Percentiles rank a stretch among this genome's conserved stretches.
These are phyloP conservation scores for Pichia membranifaciens DNA, from an alignment of 805 yeast species.

Conservation along the genomic window DNA sequence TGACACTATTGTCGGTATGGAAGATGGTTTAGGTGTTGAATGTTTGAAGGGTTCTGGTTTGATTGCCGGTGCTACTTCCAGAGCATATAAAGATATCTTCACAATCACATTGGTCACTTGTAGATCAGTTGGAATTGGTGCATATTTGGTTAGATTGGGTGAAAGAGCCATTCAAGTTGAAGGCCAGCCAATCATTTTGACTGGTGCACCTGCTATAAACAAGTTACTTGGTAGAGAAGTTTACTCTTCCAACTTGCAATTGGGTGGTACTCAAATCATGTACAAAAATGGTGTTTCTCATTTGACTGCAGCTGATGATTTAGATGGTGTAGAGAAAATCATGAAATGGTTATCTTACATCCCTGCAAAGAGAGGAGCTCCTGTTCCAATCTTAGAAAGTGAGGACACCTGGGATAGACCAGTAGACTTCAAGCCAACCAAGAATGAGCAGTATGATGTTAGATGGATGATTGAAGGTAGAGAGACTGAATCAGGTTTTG, in stretches of 20 bases:
- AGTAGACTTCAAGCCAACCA: slow-evolving; percentile 71
- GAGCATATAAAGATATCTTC: slow-evolving; percentile 96
- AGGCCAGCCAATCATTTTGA: slow-evolving; percentile 96
- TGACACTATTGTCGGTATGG: slow-evolving; percentile 83
- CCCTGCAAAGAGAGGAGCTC: slow-evolving; percentile 84
- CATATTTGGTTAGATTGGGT: slow-evolving; percentile 94
- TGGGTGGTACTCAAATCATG: slow-evolving; percentile 99
- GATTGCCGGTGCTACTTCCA: slow-evolving; percentile 97
- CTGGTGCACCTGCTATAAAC: slow-evolving; percentile 99
- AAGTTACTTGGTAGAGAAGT: slow-evolving; percentile 96
- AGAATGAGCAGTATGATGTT: slow-evolving; percentile 76
- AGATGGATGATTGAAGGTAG: slow-evolving; percentile 93
- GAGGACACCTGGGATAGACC: slow-evolving; percentile 93
- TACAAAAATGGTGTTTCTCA: slow-evolving; percentile 98
- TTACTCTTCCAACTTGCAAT: slow-evolving; percentile 91
- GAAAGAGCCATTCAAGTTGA: slow-evolving; percentile 98
- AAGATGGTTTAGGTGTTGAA: slow-evolving; percentile 97
- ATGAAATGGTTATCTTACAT: slow-evolving; percentile 93
- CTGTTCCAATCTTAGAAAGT: slow-evolving; percentile 82
- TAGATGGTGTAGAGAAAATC: slow-evolving; percentile 92
- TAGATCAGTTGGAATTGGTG: slow-evolving; percentile 99
- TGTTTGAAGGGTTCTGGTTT: slow-evolving; percentile 97
- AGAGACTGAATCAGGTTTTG: slow-evolving; percentile 63
- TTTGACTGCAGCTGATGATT: slow-evolving; percentile 91
- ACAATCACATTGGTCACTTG: slow-evolving; percentile 98